Evolutionary conservation across 805 yeast species (phyloP), one percentile per base, ranked within the genome.

Genomic region (Suhomyces canberraensis): DNA sequence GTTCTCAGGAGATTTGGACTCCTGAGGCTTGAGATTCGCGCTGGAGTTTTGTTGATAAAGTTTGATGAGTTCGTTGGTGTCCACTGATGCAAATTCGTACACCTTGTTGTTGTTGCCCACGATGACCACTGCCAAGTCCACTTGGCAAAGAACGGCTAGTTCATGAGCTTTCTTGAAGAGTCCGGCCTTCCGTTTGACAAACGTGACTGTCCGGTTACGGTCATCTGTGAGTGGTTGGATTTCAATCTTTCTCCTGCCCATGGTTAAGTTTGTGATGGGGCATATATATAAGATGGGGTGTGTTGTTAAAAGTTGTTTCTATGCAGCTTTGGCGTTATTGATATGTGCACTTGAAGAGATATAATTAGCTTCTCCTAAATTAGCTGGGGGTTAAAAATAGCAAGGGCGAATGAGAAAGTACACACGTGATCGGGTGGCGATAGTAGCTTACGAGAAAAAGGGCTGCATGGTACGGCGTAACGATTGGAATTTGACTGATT

Each of bases 181-280:
- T 2, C 98, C 98, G 0, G 95, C 95, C 60, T 91, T 91, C 38
- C 98, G 76, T 61, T 91, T 91, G 45, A 87, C 87, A 59, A 91
- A 93, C 0, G 98, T 91, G 19, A 81, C 86, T 4, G 84, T 78
- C 39, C 86, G 62, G 62, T 89, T 91, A 39, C 98, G 72, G 59
- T 91, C 97, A 50, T 91, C 96, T 9, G 79, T 69, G 41, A 91
- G 80, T 25, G 98, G 98, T 61, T 86, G 80, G 51, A 91, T 91
- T 44, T 85, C 93, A 47, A 91, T 91, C 62, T 91, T 93, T 67
- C 97, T 84, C 72, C 98, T 83, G 36, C 98, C 98, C 98, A 91
- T 93, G 29, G 13, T 42, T 32, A 13, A 11, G 11, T 8, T 11
- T 28, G 11, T 24, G 14, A 5, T 9, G 6, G 8, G 6, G 9